Conservation (phyloP, 768 basidiomycete genomes). For the Boletellus ananas region DNA sequence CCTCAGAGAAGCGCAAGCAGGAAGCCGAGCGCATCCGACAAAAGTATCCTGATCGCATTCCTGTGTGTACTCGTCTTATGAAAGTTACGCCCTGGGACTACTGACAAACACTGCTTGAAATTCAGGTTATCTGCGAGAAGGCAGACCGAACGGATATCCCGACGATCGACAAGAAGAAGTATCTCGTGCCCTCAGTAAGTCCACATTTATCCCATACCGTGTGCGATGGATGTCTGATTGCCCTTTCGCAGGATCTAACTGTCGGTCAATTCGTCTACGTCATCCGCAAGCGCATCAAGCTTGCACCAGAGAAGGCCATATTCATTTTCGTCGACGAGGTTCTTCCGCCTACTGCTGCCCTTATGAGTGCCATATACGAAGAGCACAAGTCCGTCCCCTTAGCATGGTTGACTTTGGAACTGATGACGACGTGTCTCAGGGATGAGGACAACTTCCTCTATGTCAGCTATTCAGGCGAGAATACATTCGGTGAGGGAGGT, state of each 20-base stretch:
- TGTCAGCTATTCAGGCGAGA: constrained; percentile 98
- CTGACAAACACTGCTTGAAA: constrained; percentile 5
- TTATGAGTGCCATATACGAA: constrained; percentile 99
- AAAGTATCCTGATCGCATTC: constrained; percentile 98
- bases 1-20: constrained; percentile 95
- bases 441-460: constrained; percentile 99
- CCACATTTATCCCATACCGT: background rate
- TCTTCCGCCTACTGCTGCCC: constrained; percentile 92
- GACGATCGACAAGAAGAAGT: constrained; percentile 99
- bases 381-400: constrained; percentile 86
- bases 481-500: constrained; percentile 71
- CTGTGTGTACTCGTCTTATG: constrained; percentile 50
- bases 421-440: constrained; percentile 44
- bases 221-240: constrained; percentile 28
- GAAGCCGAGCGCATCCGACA: constrained; percentile 97
- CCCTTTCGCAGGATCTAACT: constrained; percentile 71
- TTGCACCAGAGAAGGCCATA: constrained; percentile 99
- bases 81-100: constrained; percentile 7
- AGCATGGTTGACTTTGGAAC: constrained; percentile 8
- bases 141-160: constrained; percentile 98
- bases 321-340: constrained; percentile 99
- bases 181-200: constrained; percentile 92
- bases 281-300: constrained; percentile 99
- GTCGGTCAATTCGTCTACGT: constrained; percentile 99
- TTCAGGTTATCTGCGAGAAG: constrained; percentile 98